These are phyloP conservation scores for Phytophthora pinifolia DNA, from an alignment of 352 stramenopile species.

Conservation along the genomic window DNA sequence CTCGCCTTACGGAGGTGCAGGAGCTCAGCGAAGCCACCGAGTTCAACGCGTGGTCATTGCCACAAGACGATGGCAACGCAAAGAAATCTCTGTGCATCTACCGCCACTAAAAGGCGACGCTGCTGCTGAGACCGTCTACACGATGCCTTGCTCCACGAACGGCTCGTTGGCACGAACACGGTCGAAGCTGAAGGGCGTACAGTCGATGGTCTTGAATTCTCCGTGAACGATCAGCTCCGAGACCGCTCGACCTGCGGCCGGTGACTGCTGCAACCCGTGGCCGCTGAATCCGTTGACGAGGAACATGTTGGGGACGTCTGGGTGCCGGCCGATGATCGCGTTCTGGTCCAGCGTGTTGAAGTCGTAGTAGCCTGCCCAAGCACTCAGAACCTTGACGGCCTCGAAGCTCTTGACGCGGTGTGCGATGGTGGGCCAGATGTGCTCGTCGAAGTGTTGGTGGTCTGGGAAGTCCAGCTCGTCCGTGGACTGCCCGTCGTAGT, in stretches of 20 bases:
- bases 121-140: slow-evolving; percentile 54
- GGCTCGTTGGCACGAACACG: slow-evolving; percentile 68
- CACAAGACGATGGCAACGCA: slow-evolving; percentile 23
- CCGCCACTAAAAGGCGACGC: too few relatives aligned
- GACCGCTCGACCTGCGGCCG: slow-evolving; percentile 71
- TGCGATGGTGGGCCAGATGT: slow-evolving; percentile 84
- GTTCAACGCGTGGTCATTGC: slow-evolving; percentile 31
- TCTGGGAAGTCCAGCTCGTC: slow-evolving; percentile 74
- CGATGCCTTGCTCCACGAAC: slow-evolving; percentile 76
- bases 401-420: slow-evolving; percentile 76
- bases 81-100: slow-evolving; percentile 67
- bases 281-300: slow-evolving; percentile 86
- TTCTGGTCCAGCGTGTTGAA: slow-evolving; percentile 91
- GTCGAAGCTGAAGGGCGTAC: slow-evolving; percentile 69
- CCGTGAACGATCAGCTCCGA: slow-evolving; percentile 73
- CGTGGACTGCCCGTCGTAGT: slow-evolving; percentile 58
- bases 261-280: slow-evolving; percentile 79
- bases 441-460: slow-evolving; percentile 69
- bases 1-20: slow-evolving; percentile 54
- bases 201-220: slow-evolving; percentile 75
- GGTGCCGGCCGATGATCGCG: slow-evolving; percentile 78
- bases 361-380: slow-evolving; percentile 86
- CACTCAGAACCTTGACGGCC: slow-evolving; percentile 74
- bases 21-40: slow-evolving; percentile 33
- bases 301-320: slow-evolving; percentile 81